A percentile compares a stretch with the other conserved stretches of the same genome.
phyloP scores from a whole-genome alignment of 192 early-diverging fungal species.

The Podila verticillata region DNA sequence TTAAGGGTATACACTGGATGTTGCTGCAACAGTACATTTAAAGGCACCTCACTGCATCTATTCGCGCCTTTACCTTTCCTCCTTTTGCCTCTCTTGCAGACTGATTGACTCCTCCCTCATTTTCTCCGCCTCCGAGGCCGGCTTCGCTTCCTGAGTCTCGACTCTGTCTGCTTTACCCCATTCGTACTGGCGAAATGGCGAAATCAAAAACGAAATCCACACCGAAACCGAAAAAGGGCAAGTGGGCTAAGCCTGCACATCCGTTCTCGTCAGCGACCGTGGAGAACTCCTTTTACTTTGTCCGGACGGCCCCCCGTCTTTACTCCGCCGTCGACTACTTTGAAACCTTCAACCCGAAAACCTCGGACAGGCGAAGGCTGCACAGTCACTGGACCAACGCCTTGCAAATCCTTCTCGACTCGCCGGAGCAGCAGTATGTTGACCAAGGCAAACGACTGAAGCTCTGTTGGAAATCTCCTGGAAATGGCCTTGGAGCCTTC shows the following conservation, averaged over 20 bases:
- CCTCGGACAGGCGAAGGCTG: slow-evolving; percentile 18
- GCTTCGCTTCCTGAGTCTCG: no score
- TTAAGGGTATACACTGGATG: no score
- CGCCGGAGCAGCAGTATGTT: slow-evolving; percentile 16
- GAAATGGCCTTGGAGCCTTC: slow-evolving; percentile 27
- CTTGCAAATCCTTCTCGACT: slow-evolving; percentile 15
- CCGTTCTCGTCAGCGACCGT: slow-evolving; percentile 22
- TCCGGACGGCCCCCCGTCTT: slow-evolving; percentile 16
- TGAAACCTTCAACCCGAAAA: slow-evolving; percentile 20
- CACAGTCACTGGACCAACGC: slow-evolving; percentile 16
- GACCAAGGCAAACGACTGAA: slow-evolving; percentile 20
- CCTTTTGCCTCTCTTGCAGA: no score
- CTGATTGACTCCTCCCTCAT: no score
- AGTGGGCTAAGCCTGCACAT: slow-evolving; percentile 14
- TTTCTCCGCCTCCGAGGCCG: no score
- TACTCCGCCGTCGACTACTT: slow-evolving; percentile 24
- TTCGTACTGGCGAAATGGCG: no score
- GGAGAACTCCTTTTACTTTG: slow-evolving; percentile 24
- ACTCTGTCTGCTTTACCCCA: no score
- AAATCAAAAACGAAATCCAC: slow-evolving; percentile 5
- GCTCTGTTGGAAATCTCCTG: slow-evolving; percentile 9
- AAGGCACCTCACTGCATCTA: no score
- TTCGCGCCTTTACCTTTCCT: no score
- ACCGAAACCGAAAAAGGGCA: slow-evolving; percentile 19
- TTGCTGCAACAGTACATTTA: no score